Conservation (phyloP, 768 basidiomycete genomes). For the Suillus variegatus region DNA sequence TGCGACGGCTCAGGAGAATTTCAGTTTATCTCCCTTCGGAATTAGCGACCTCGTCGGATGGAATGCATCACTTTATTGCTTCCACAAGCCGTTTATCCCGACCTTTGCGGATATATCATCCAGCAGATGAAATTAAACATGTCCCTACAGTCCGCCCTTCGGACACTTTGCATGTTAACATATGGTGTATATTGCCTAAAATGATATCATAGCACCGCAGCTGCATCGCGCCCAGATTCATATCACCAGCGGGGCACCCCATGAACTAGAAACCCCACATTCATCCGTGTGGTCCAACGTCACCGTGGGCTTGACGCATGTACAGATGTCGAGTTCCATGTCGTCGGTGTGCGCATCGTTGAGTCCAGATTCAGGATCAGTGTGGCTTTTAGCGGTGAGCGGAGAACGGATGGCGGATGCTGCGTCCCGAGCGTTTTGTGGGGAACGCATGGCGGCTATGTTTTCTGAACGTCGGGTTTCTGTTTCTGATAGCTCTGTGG, state of each 20-base stretch:
- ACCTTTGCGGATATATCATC: neutral
- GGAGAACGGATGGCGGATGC: conserved; percentile 24
- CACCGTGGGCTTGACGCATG: conserved; percentile 29
- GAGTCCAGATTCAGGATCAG: conserved; percentile 26
- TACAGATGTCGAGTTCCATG: conserved; percentile 31
- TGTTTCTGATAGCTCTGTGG: conserved; percentile 26
- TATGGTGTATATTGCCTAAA: too few species aligned
- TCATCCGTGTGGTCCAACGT: conserved; percentile 24
- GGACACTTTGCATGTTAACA: neutral
- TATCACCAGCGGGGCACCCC: conserved; percentile 14
- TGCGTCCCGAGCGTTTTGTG: conserved; percentile 15
- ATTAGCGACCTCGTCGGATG: too few species aligned
- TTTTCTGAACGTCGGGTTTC: conserved; percentile 28
- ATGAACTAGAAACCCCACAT: conserved; percentile 17
- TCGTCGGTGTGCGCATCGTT: conserved; percentile 10
- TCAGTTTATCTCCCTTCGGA: too few species aligned
- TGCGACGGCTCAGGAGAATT: neutral
- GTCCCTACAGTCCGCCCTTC: neutral
- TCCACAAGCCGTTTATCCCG: neutral
- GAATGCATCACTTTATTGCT: neutral
- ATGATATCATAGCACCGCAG: too few species aligned
- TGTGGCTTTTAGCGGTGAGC: conserved; percentile 20
- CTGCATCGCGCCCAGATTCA: conserved; percentile 5
- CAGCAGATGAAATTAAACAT: neutral
- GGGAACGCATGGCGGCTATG: conserved; percentile 20